A percentile compares a stretch with the other conserved stretches of the same genome.
Evolutionary conservation across 495 filamentous ascomycete species (phyloP).

Genomic region (Melanomma pulvis-pyrius): DNA sequence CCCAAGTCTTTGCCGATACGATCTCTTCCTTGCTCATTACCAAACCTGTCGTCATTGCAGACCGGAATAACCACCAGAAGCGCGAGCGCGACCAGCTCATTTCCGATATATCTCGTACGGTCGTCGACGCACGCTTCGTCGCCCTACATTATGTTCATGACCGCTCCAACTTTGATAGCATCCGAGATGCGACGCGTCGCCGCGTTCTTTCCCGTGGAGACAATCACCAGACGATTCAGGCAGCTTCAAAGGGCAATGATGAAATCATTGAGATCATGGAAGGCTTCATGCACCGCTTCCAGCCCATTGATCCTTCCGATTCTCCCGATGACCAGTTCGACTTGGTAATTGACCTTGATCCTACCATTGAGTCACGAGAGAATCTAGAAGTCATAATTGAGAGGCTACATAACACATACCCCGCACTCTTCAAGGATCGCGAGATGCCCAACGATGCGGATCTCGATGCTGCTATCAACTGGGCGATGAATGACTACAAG

Average conservation of each 20-base stretch:
- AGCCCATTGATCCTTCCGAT: conserved; percentile 64
- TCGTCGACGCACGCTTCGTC: conserved; percentile 71
- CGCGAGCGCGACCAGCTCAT: conserved; percentile 88
- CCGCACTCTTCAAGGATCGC: conserved; percentile 65
- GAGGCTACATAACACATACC: conserved; percentile 70
- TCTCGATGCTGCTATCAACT: conserved; percentile 77
- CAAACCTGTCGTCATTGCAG: conserved; percentile 78
- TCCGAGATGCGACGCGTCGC: conserved; percentile 72
- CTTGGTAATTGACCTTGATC: conserved; percentile 81
- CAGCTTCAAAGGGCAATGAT: conserved; percentile 62
- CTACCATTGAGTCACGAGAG: conserved; percentile 69
- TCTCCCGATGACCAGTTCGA: conserved; percentile 78
- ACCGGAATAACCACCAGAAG: conserved; percentile 89
- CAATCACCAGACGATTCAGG: conserved; percentile 97
- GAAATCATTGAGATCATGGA: conserved; percentile 93
- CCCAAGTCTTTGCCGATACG: conserved; percentile 69
- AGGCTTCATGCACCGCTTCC: conserved; percentile 84
- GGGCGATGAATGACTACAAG: conserved; percentile 74
- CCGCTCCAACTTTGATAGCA: conserved; percentile 59
- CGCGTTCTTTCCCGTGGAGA: conserved; percentile 86
- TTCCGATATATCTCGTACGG: conserved; percentile 65
- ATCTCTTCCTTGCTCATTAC: conserved; percentile 62
- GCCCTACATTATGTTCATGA: conserved; percentile 92
- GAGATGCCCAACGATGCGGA: conserved; percentile 72
- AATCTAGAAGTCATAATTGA: conserved; percentile 83